Base-by-base conservation (phyloP, 305 asterid genomes). In the Fraxinus angustifolia region DNA sequence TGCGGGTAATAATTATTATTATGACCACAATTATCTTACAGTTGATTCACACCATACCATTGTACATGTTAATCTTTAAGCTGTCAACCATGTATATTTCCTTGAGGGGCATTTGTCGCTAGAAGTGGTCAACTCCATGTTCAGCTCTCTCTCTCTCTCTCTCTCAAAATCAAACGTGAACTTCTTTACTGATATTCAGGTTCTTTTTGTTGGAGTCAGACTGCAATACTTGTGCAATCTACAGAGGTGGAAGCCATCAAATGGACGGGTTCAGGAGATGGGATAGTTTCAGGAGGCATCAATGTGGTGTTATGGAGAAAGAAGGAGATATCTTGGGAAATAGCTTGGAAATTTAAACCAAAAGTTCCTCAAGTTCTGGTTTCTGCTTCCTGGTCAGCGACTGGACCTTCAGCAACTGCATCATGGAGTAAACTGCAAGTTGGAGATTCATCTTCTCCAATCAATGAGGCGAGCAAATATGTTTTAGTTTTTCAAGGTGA, bases 181-280 rank as follows among this genome's bases (percentile, higher is more conserved):
- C 89, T 90, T 90, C 89, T 90, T 93, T 87, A 96, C 98, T 96
- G 97, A 94, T 92, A 94, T 94, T 87, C 99, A 96, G 99, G 99
- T 92, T 94, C 94, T 92, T 96, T 94, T 96, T 94, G 94, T 94
- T 96, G 99, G 99, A 92, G 97, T 92, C 98, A 94, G 99, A 94
- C 89, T 89, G 89, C 93, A 82, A 83, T 82, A 28, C 94, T 96
- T 77, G 85, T 83, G 85, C 97, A 93, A 88, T 82, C 98, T 73
- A 83, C 88, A 84, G 90, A 91, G 88, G 93, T 90, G 81, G 95
- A 96, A 85, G 89, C 92, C 81, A 90, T 94, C 85, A 91, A 86
- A 84, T 96, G 99, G 99, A 94, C 99, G 77, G 89, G 91, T 71
- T 96, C 98, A 21, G 99, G 98, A 73, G 97, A 96, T 91, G 98